phyloP scores from a whole-genome alignment of 2,329 filamentous ascomycete genomes.

The Pezicula neosporulosa region DNA sequence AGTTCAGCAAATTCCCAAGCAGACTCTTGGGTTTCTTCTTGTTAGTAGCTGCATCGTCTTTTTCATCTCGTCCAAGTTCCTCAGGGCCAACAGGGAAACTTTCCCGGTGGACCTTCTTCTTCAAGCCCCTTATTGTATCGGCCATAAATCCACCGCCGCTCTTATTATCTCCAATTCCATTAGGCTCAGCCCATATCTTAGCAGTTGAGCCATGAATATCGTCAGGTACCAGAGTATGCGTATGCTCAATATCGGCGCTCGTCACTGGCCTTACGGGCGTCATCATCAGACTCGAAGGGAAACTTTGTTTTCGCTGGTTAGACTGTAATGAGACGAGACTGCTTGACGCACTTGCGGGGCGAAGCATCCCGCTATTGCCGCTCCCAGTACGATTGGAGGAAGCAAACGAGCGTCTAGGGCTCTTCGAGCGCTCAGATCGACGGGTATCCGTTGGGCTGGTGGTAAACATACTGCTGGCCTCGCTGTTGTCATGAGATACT shows the following conservation, averaged over 20 bases:
- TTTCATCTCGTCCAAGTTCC: conserved; percentile 5
- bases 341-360: conserved; percentile 23
- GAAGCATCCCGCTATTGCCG: conserved; percentile 14
- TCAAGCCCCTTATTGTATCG: conserved; percentile 17
- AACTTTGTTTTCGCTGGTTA: conserved; percentile 2
- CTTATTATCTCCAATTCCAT: conserved; percentile 1
- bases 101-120: conserved; percentile 15
- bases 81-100: background rate
- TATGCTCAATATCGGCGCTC: conserved; percentile 7
- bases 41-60: conserved; percentile 9
- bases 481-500: conserved; percentile 26
- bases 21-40: conserved; percentile 28
- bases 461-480: conserved; percentile 21
- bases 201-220: background rate
- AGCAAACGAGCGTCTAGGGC: conserved; percentile 25
- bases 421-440: conserved; percentile 23
- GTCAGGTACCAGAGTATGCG: conserved; percentile 8
- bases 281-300: conserved; percentile 23
- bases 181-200: conserved; percentile 3
- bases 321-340: conserved; percentile 20
- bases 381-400: conserved; percentile 20
- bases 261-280: conserved; percentile 15
- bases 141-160: conserved; percentile 17
- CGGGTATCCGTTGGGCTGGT: conserved; percentile 19
- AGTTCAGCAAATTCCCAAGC: conserved; percentile 26